A percentile compares a stretch with the other conserved stretches of the same genome.
These are phyloP conservation scores for Lecanoromycetidae sp. DNA, from an alignment of 2,329 filamentous ascomycete species.

Conservation along the genomic window DNA sequence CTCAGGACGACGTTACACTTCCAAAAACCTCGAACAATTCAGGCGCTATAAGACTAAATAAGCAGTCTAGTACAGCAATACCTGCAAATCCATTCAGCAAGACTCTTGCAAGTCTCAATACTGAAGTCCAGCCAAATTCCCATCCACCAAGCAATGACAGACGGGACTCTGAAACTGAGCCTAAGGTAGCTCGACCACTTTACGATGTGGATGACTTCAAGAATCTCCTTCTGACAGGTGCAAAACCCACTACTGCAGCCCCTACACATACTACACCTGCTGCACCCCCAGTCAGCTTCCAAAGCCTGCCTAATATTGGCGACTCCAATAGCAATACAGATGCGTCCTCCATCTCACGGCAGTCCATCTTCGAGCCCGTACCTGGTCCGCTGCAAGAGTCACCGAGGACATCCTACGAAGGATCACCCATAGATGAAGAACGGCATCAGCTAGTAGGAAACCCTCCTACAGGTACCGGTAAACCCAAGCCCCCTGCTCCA, in stretches of 20 bases:
- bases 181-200: conserved; percentile 6
- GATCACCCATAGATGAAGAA: conserved; percentile 41
- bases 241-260: conserved; percentile 33
- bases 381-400: conserved; percentile 37
- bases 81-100: conserved; percentile 15
- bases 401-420: conserved; percentile 48
- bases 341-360: conserved; percentile 46
- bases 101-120: conserved; percentile 4
- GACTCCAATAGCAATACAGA: conserved; percentile 44
- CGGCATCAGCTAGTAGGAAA: conserved; percentile 26
- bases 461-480: conserved; percentile 32
- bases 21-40: conserved; percentile 12
- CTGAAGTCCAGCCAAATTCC: background rate
- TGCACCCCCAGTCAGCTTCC: conserved; percentile 21
- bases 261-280: conserved; percentile 20
- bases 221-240: conserved; percentile 62
- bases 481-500: conserved; percentile 55
- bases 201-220: conserved; percentile 66
- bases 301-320: conserved; percentile 21
- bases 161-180: background rate
- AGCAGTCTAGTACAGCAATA: background rate
- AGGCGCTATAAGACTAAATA: background rate
- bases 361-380: conserved; percentile 45
- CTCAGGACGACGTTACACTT: conserved; percentile 7
- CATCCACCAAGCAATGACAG: background rate